These are phyloP conservation scores for Coemansia sp. DNA, from an alignment of 192 early-diverging fungal species.

Conservation along the genomic window DNA sequence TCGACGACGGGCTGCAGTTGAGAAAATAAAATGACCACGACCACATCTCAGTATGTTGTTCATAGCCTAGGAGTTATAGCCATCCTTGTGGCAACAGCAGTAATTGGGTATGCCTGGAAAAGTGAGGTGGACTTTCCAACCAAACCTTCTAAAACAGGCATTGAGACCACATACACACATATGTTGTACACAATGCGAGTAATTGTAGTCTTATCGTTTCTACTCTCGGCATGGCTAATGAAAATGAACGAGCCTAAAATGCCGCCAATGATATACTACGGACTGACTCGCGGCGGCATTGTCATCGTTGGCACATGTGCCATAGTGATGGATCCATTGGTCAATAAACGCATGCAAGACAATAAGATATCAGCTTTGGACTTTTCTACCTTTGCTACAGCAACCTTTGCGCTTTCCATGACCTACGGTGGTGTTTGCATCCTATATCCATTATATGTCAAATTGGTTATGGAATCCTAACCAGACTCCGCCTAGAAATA, in stretches of 20 bases:
- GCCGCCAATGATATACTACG: background rate
- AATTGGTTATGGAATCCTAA: background rate
- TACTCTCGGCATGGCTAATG: background rate
- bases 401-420: background rate
- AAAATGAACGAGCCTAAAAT: background rate
- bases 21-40: background rate
- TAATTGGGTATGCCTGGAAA: conserved; percentile 2
- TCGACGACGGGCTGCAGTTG: background rate
- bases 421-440: background rate
- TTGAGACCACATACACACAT: background rate
- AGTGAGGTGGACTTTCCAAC: background rate
- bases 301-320: background rate
- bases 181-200: conserved; percentile 5
- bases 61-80: background rate
- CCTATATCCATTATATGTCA: background rate
- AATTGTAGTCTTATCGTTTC: background rate
- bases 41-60: background rate
- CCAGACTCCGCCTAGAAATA: too few species aligned
- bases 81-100: background rate
- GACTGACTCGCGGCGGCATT: conserved; percentile 4
- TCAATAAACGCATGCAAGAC: background rate
- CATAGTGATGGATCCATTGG: conserved; percentile 1
- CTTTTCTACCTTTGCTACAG: background rate
- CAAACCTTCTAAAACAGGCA: background rate
- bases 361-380: background rate